Percentiles rank a stretch among this genome's conserved stretches.
phyloP scores from a whole-genome alignment of 768 basidiomycete species.

The Boletus speciosus region DNA sequence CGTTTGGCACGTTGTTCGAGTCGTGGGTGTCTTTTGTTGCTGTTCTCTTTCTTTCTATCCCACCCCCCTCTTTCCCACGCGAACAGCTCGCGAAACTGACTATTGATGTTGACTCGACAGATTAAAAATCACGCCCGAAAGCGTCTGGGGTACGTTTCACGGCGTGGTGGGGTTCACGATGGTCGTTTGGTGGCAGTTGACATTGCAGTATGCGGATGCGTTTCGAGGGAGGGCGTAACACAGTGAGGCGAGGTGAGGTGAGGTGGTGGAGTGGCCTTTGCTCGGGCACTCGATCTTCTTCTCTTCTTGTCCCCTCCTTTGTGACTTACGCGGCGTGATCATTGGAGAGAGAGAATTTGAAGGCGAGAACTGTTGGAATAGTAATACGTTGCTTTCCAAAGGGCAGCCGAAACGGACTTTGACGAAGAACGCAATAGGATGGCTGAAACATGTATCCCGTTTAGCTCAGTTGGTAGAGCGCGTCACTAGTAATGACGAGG shows the following conservation, averaged over 20 bases:
- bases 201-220: constrained; percentile 49
- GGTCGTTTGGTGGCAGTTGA: constrained; percentile 81
- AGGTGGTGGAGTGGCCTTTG: no score
- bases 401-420: no score
- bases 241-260: neutral
- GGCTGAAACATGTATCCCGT: constrained; percentile 20
- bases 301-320: neutral
- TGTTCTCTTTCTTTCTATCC: neutral
- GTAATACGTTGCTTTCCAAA: no score
- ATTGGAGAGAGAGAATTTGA: neutral
- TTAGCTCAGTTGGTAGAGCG: constrained; percentile 54
- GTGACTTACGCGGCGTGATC: neutral
- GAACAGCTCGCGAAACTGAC: neutral
- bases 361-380: neutral
- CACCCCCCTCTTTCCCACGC: no score
- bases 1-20: constrained; percentile 61
- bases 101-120: neutral
- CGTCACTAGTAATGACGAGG: constrained; percentile 71
- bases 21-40: constrained; percentile 40
- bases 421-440: no score
- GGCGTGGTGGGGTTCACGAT: constrained; percentile 69
- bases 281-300: neutral
- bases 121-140: constrained; percentile 62
- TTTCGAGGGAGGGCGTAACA: constrained; percentile 24
- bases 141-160: constrained; percentile 68